Evolutionary conservation across 2,329 filamentous ascomycete genomes (phyloP).

Genomic region (Pyrenophora teres): DNA sequence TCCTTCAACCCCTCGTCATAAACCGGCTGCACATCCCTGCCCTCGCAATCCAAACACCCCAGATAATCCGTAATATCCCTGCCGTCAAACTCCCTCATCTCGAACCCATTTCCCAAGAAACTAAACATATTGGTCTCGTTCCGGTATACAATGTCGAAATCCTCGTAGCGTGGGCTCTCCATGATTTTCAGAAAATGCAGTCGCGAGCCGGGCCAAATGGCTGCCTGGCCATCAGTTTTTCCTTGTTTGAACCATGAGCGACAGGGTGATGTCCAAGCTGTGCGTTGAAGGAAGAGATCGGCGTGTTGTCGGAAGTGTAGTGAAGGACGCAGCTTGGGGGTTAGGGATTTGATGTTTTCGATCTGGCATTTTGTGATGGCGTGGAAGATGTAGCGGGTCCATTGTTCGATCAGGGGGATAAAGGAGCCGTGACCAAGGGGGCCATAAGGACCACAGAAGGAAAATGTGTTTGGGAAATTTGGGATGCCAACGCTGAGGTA

Average conservation of each 20-base stretch:
- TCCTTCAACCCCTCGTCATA: slow-evolving; percentile 49
- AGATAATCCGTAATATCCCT: slow-evolving; percentile 55
- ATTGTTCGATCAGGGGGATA: slow-evolving; percentile 33
- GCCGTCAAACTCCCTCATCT: slow-evolving; percentile 53
- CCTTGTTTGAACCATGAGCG: slow-evolving; percentile 34
- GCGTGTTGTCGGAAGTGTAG: slow-evolving; percentile 28
- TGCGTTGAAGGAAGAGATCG: slow-evolving; percentile 30
- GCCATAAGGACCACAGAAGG: slow-evolving; percentile 46
- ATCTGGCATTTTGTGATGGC: slow-evolving; percentile 30
- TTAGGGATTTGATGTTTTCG: slow-evolving; percentile 30
- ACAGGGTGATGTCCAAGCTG: slow-evolving; percentile 32
- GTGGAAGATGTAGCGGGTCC: slow-evolving; percentile 30
- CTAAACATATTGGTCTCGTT: slow-evolving; percentile 23
- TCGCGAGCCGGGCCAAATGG: slow-evolving; percentile 28
- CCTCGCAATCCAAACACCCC: slow-evolving; percentile 45
- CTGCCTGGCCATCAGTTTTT: slow-evolving; percentile 25
- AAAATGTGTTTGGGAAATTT: slow-evolving; percentile 52
- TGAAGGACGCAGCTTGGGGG: slow-evolving; percentile 18
- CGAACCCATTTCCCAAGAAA: slow-evolving; percentile 45
- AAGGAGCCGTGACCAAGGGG: slow-evolving; percentile 29
- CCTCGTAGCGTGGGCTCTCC: slow-evolving; percentile 26
- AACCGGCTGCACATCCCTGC: slow-evolving; percentile 48
- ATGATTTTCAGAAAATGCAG: slow-evolving; percentile 33
- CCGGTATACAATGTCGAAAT: slow-evolving; percentile 29
- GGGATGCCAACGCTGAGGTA: slow-evolving; percentile 52